Evolutionary conservation across 2,329 filamentous ascomycete genomes (phyloP).

Genomic region (Aspergillus fumigatus): DNA sequence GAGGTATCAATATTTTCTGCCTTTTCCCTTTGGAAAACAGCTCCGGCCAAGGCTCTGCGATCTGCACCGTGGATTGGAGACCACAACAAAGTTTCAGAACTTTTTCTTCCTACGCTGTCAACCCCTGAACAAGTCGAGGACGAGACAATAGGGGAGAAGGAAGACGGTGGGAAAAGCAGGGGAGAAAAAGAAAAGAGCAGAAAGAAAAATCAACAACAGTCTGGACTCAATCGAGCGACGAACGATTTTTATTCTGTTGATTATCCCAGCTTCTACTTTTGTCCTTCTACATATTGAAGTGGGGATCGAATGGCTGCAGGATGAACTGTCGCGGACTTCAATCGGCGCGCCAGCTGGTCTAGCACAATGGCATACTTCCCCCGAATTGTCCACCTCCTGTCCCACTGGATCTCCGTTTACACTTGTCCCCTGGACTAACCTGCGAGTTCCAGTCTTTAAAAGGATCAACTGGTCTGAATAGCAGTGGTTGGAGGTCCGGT

Average conservation of each 20-base stretch:
- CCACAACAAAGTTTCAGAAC: background rate
- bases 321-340: conserved; percentile 19
- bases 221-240: background rate
- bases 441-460: conserved; percentile 5
- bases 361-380: background rate
- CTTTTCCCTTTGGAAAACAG: conserved; percentile 2
- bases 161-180: background rate
- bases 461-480: background rate
- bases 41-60: background rate
- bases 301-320: conserved; percentile 16
- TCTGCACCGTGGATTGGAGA: background rate
- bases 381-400: background rate
- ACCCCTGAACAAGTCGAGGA: background rate
- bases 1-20: background rate
- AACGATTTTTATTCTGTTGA: background rate
- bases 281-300: conserved; percentile 9
- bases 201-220: background rate
- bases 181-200: background rate
- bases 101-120: background rate
- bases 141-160: background rate
- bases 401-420: conserved; percentile 20
- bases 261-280: conserved; percentile 4
- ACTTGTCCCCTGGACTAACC: conserved; percentile 16
- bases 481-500: background rate
- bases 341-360: conserved; percentile 6